Percentiles rank a stretch among this genome's conserved stretches.
Conservation (phyloP, 352 stramenopile species). For the Pythium plurisporium region DNA sequence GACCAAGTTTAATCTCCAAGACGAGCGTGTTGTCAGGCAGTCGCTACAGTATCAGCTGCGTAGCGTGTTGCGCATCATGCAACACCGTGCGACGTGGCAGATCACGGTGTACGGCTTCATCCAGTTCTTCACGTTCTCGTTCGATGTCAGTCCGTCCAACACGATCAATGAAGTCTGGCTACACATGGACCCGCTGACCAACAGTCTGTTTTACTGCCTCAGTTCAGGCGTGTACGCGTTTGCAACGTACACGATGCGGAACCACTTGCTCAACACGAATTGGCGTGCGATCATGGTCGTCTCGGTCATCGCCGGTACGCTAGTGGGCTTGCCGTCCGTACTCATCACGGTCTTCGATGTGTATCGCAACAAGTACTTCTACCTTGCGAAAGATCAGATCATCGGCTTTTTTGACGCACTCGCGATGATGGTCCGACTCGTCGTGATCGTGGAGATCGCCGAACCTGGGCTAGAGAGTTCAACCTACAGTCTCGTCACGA, state of each 20-base stretch:
- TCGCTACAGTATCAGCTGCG: conserved; percentile 29
- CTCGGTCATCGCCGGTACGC: conserved; percentile 36
- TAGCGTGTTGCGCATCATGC: conserved; percentile 55
- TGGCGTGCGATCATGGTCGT: conserved; percentile 56
- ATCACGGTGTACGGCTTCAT: conserved; percentile 67
- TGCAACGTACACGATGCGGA: conserved; percentile 51
- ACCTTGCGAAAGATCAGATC: conserved; percentile 41
- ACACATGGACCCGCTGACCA: conserved; percentile 53
- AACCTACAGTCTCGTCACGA: conserved; percentile 74
- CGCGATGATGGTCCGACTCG: conserved; percentile 67
- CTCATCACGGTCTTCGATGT: conserved; percentile 57
- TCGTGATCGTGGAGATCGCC: conserved; percentile 76
- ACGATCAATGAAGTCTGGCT: conserved; percentile 61
- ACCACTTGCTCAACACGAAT: conserved; percentile 49
- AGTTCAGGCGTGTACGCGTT: conserved; percentile 48
- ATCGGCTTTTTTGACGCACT: conserved; percentile 63
- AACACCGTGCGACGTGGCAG: conserved; percentile 64
- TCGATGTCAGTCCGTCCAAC: conserved; percentile 48
- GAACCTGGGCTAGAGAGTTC: conserved; percentile 73
- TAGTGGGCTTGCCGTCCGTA: conserved; percentile 32
- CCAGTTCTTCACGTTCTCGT: conserved; percentile 57
- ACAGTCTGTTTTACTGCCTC: conserved; percentile 55
- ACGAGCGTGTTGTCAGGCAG: conserved; percentile 26
- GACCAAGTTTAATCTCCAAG: conserved; percentile 40
- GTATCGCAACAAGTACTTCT: conserved; percentile 62